phyloP scores from a whole-genome alignment of 2,329 filamentous ascomycete genomes.

The Xylariales sp. region DNA sequence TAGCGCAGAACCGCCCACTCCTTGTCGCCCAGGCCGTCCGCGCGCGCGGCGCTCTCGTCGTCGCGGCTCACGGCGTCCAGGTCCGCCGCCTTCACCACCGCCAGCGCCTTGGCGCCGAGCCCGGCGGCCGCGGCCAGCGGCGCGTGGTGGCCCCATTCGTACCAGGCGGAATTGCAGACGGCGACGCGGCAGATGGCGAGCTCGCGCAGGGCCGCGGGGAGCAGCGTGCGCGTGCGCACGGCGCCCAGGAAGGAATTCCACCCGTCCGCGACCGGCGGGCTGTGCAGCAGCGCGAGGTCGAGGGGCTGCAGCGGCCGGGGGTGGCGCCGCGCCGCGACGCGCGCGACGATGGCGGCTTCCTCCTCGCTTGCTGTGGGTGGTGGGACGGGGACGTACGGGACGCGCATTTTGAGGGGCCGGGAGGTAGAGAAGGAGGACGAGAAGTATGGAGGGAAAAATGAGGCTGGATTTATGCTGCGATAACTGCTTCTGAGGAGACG shows the following conservation, averaged over 20 bases:
- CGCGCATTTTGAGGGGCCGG: constrained; percentile 65
- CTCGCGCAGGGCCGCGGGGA: constrained; percentile 73
- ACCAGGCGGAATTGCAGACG: constrained; percentile 83
- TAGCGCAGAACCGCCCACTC: constrained; percentile 78
- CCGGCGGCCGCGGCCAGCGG: constrained; percentile 72
- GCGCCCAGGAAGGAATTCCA: constrained; percentile 78
- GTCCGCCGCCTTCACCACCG: constrained; percentile 53
- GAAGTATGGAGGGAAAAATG: background rate
- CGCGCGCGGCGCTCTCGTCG: constrained; percentile 42
- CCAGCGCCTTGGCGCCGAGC: constrained; percentile 61
- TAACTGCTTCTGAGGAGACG: background rate
- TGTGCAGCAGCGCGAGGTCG: constrained; percentile 81
- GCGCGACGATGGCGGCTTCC: constrained; percentile 68
- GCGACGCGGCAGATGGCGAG: constrained; percentile 85
- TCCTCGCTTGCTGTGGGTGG: constrained; percentile 58
- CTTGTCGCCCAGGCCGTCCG: constrained; percentile 60
- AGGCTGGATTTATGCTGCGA: background rate
- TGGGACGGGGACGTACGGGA: constrained; percentile 71
- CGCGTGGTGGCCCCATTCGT: constrained; percentile 85
- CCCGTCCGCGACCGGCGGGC: constrained; percentile 78
- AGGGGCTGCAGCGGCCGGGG: constrained; percentile 78
- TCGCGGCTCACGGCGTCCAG: constrained; percentile 42
- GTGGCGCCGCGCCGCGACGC: constrained; percentile 72
- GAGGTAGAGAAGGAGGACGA: background rate
- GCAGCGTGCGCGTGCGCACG: constrained; percentile 64